Evolutionary conservation across 2,329 filamentous ascomycete genomes (phyloP).

Genomic region (Penicillium polonicum): DNA sequence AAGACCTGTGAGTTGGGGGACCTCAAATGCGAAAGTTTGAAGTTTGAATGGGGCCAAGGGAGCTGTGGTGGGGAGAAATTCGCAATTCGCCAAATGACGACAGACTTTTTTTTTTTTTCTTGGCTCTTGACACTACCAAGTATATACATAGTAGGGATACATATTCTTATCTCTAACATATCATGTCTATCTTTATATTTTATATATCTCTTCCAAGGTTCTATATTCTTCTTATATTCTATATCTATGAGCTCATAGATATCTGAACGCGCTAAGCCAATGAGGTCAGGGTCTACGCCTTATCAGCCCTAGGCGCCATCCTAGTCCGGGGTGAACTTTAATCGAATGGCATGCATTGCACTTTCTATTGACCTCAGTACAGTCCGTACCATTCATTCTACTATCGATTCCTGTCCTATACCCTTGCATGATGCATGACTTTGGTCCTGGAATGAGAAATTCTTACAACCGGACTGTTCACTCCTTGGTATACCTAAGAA

Average conservation of each 20-base stretch:
- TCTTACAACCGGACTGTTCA: too few relatives aligned
- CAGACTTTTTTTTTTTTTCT: slow-evolving; percentile 5
- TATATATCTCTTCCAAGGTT: not conserved
- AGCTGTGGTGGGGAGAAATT: slow-evolving; percentile 4
- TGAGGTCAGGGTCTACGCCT: not conserved
- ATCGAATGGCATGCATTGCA: not conserved
- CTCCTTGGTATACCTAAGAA: too few relatives aligned
- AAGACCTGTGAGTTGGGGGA: not conserved
- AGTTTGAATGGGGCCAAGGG: not conserved
- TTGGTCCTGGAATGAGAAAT: too few relatives aligned
- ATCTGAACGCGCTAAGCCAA: not conserved
- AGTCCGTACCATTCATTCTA: too few relatives aligned
- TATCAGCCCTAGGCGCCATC: not conserved
- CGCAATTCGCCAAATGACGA: slow-evolving; percentile 2
- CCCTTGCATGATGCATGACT: too few relatives aligned
- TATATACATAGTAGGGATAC: not conserved
- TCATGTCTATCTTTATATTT: not conserved
- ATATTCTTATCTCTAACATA: not conserved
- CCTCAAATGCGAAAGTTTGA: not conserved
- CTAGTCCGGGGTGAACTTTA: not conserved
- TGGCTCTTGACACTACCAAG: not conserved
- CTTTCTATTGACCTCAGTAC: too few relatives aligned
- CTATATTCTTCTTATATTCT: not conserved
- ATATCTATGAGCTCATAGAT: not conserved
- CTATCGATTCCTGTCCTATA: too few relatives aligned